A percentile compares a stretch with the other conserved stretches of the same genome.
phyloP scores from a whole-genome alignment of 371 early-diverging fungal species.

The Fennellomyces sp. region DNA sequence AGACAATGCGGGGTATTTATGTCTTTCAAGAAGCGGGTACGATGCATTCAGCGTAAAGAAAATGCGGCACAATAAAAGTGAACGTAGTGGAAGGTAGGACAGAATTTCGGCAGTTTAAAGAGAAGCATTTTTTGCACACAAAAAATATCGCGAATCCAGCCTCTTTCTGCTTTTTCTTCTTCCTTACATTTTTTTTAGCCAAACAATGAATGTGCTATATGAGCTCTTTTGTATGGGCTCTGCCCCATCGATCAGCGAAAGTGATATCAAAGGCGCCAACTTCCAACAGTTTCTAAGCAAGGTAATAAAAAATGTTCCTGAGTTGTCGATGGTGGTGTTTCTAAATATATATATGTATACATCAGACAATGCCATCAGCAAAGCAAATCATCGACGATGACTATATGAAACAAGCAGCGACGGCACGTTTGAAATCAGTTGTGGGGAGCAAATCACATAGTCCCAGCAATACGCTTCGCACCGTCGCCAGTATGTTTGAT shows the following conservation, averaged over 20 bases:
- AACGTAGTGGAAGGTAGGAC: neutral
- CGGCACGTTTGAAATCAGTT: conserved; percentile 20
- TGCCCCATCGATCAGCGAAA: conserved; percentile 4
- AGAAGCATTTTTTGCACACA: neutral
- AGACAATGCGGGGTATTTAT: too few species aligned
- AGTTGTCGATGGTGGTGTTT: neutral
- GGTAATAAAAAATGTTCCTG: conserved; percentile 7
- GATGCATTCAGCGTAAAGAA: too few species aligned
- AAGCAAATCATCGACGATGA: conserved; percentile 17
- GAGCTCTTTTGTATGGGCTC: conserved; percentile 18
- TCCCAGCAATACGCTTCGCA: conserved; percentile 31
- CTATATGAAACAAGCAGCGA: conserved; percentile 19
- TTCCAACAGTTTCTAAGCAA: conserved; percentile 24
- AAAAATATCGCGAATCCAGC: neutral
- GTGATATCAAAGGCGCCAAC: conserved; percentile 22
- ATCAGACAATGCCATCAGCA: conserved; percentile 26
- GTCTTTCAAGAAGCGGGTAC: too few species aligned
- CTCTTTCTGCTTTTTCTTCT: conserved; percentile 1
- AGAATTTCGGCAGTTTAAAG: neutral
- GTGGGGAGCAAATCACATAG: conserved; percentile 33
- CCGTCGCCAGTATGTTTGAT: conserved; percentile 35
- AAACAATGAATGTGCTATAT: conserved; percentile 7
- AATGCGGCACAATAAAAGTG: too few species aligned
- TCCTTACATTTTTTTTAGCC: neutral
- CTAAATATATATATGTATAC: neutral